phyloP scores from a whole-genome alignment of 2,329 filamentous ascomycete genomes.

The Penicillium griseofulvum region DNA sequence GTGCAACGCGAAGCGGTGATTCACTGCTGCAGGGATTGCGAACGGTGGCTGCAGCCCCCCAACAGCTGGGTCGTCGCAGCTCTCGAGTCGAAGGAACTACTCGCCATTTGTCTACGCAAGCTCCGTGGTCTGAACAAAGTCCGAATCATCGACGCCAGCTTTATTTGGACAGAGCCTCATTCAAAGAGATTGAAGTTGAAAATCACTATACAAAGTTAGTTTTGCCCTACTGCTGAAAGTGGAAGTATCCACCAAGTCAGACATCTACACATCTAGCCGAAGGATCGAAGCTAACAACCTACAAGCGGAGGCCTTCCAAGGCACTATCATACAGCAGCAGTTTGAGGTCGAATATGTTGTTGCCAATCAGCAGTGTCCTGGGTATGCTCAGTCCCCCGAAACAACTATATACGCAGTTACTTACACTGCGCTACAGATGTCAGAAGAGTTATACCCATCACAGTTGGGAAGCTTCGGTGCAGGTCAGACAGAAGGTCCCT shows the following conservation, averaged over 20 bases:
- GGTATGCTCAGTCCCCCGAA: not conserved
- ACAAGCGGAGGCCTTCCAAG: conserved; percentile 71
- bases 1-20: conserved; percentile 84
- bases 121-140: conserved; percentile 83
- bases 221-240: not conserved
- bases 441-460: conserved; percentile 37
- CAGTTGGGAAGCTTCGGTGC: conserved; percentile 88
- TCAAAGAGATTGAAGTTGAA: conserved; percentile 90
- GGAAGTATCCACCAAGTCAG: not conserved
- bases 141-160: conserved; percentile 90
- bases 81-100: conserved; percentile 85
- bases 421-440: too few species aligned
- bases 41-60: conserved; percentile 87
- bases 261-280: not conserved
- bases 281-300: conserved; percentile 35
- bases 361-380: conserved; percentile 87
- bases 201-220: conserved; percentile 64
- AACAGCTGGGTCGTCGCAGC: conserved; percentile 79
- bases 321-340: conserved; percentile 78
- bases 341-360: conserved; percentile 95
- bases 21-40: conserved; percentile 91
- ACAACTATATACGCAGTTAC: too few species aligned
- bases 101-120: conserved; percentile 88
- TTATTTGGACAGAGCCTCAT: conserved; percentile 98
- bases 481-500: conserved; percentile 93